A percentile compares a stretch with the other conserved stretches of the same genome.
phyloP scores from a whole-genome alignment of 2,329 filamentous ascomycete species.

The Fusarium azukiicola region DNA sequence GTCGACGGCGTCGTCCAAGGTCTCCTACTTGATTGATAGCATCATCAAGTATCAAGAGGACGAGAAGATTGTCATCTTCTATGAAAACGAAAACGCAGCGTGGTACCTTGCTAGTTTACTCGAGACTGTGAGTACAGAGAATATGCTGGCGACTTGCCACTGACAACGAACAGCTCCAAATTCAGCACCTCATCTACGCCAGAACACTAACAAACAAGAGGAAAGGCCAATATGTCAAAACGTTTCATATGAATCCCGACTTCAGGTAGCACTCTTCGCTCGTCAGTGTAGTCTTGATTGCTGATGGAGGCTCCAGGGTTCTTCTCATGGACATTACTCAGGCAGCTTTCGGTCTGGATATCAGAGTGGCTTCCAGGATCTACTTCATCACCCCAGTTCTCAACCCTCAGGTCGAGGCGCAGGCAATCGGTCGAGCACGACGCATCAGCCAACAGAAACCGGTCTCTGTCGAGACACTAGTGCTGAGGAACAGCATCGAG shows the following conservation, averaged over 20 bases:
- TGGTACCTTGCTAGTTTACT: constrained; percentile 92
- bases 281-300: neutral
- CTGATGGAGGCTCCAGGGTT: constrained; percentile 72
- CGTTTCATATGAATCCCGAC: constrained; percentile 85
- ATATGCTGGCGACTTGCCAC: neutral
- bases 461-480: constrained; percentile 92
- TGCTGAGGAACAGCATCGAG: constrained; percentile 90
- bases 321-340: constrained; percentile 95
- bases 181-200: constrained; percentile 84
- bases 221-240: constrained; percentile 87
- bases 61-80: constrained; percentile 96
- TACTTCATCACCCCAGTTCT: constrained; percentile 95
- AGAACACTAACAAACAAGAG: constrained; percentile 79
- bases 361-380: constrained; percentile 90
- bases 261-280: constrained; percentile 70
- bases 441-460: constrained; percentile 90
- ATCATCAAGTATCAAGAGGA: constrained; percentile 83
- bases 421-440: constrained; percentile 94
- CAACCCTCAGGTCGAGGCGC: constrained; percentile 91
- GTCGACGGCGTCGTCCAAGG: constrained; percentile 92
- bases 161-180: constrained; percentile 68
- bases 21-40: constrained; percentile 90
- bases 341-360: constrained; percentile 93
- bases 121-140: constrained; percentile 77
- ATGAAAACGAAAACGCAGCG: constrained; percentile 92